Conservation (phyloP, 306 rosid genomes). For the Vigna radiata region DNA sequence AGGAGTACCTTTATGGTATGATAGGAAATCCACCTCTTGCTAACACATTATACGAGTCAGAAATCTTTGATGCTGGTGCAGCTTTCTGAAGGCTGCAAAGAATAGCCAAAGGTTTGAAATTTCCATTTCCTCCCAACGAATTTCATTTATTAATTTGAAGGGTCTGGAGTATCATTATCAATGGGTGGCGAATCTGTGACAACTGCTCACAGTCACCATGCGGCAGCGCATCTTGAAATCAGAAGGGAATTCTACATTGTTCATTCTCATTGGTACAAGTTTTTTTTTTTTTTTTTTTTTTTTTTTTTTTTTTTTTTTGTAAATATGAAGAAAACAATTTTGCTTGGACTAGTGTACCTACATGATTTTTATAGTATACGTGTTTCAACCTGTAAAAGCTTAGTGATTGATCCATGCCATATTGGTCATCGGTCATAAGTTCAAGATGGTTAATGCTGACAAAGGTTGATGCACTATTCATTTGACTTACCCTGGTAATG, state of each 20-base stretch:
- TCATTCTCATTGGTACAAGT: slow-evolving; percentile 20
- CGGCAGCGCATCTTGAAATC: slow-evolving; percentile 28
- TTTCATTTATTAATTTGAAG: slow-evolving; percentile 39
- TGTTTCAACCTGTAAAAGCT: slow-evolving; percentile 4
- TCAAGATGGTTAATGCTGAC: not conserved
- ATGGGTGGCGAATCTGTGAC: slow-evolving; percentile 13
- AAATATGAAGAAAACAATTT: slow-evolving; percentile 32
- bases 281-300: not conserved
- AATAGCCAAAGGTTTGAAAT: slow-evolving; percentile 32
- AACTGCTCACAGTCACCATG: slow-evolving; percentile 31
- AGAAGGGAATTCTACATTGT: slow-evolving; percentile 20
- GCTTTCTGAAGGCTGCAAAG: slow-evolving; percentile 31
- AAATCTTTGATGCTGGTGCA: slow-evolving; percentile 25
- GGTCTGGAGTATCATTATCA: slow-evolving; percentile 22
- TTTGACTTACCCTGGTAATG: not conserved
- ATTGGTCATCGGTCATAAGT: not conserved
- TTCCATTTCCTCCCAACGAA: slow-evolving; percentile 3
- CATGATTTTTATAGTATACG: slow-evolving; percentile 31
- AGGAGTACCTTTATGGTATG: slow-evolving; percentile 36
- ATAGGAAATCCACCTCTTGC: slow-evolving; percentile 15
- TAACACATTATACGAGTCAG: slow-evolving; percentile 20
- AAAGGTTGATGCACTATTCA: no score
- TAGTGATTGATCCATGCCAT: not conserved
- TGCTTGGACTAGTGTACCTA: slow-evolving; percentile 27
- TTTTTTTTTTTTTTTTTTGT: slow-evolving; percentile 26